Base-by-base conservation (phyloP, 495 filamentous ascomycete species). In the Penicillium pulvis region DNA sequence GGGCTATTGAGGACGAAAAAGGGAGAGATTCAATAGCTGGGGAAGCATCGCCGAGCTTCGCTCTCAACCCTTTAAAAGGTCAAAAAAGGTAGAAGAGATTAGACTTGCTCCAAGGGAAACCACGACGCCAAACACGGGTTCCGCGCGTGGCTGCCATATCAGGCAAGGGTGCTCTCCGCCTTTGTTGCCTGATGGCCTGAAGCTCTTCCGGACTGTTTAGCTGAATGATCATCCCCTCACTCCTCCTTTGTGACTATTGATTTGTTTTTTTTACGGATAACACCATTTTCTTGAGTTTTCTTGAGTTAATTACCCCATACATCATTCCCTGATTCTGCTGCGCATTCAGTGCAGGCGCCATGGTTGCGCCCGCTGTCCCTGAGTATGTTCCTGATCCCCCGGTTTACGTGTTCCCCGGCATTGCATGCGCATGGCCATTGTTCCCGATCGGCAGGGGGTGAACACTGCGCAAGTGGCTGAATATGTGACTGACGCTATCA, bases 301-400 rank as follows among this genome's bases (percentile, higher is more conserved):
- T 17, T n/a, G 30, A 17, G 48, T 36, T 49, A 49, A 17, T 39
- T 49, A 31, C n/a, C 10, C 12, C 26, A 51, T 51, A 57, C n/a
- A 26, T 31, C 53, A 42, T 20, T 41, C 26, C 10, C 55, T 53
- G 20, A 46, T 33, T 41, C 23, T 41, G 24, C 45, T 64, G 64
- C 71, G 63, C 65, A 23, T 47, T 49, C 61, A 54, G 48, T 66
- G 64, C 61, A 65, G 58, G 75, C 79, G 80, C 80, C 67, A 95
- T 95, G 91, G 88, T 93, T 77, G 85, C 86, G 78, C 91, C 91
- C 73, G 89, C 90, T 75, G 90, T 95, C 55, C 91, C 91, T 69
- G 91, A 94, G 91, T 95, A 82, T 66, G 88, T 82, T 50, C 62
- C 68, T 55, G 55, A 53, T 44, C 56, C 68, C 58, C 48, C 58